Base-by-base conservation (phyloP, 768 basidiomycete genomes). In the Chalciporus chontae region DNA sequence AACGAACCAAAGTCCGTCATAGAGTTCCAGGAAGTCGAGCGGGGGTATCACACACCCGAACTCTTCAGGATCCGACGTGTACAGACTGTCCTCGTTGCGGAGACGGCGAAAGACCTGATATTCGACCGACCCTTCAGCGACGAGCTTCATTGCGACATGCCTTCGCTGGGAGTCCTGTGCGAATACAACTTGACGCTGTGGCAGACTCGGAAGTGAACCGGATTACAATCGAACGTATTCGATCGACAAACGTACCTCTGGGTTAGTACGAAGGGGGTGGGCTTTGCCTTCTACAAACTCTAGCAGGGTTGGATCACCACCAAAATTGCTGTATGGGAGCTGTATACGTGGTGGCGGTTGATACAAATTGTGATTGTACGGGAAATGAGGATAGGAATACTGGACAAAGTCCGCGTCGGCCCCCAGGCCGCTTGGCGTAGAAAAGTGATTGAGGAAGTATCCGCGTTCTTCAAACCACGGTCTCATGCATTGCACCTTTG, bases 141-240 rank as follows among this genome's bases (percentile, higher is more conserved):
- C 58, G 19, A 59, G 46, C 39, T 69, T 67, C 27, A 69, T 58
- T 3, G 59, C 63, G 13, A 68, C 58, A 47, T 63, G 65, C 65
- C 27, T 54, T 21, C 4, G 21, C 21, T 21, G 2, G 21, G 21
- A 21, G 50, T 1, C 66, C 58, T 1, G 75, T 72, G 26, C 36
- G 13, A 15, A n/a, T 7, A 37, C 17, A n/a, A 37, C 13, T 18
- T 37, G 10, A 2, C 2, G 2, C 36, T 37, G 15, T 21, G 21
- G 21, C 17, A 14, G 36, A 37, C 8, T 13, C 27, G 21, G 4
- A 21, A 29, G 3, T 29, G 11, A 29, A 8, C 27, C 27, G 27
- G 27, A 29, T 29, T 29, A 5, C 11, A 29, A 11, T 29, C 27
- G 3, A 29, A 29, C 27, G 7, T 29, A 5, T 29, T 8, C 8